A percentile compares a stretch with the other conserved stretches of the same genome.
These are phyloP conservation scores for Tetrahymena elliotti DNA, from an alignment of 73 alveolate genomes.

Conservation along the genomic window DNA sequence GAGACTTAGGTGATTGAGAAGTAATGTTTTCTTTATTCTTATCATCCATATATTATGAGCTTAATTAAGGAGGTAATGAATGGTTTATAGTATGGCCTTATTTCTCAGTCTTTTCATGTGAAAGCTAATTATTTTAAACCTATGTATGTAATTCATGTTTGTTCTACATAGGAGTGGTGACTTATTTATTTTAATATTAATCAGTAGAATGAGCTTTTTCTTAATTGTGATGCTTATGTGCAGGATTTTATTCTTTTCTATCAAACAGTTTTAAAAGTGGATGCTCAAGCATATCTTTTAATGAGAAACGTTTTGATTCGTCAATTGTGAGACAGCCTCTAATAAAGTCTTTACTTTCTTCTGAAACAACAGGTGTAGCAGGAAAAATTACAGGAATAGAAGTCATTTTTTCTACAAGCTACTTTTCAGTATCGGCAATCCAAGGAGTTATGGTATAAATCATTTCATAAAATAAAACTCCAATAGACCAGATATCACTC, in stretches of 20 bases:
- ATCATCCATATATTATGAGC: background rate
- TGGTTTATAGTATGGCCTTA: background rate
- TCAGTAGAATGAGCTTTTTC: background rate
- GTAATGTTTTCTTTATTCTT: background rate
- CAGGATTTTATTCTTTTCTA: background rate
- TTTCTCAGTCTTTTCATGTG: background rate
- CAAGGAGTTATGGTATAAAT: constrained; percentile 68
- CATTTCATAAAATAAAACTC: constrained; percentile 79
- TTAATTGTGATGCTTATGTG: background rate
- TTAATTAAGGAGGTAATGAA: background rate
- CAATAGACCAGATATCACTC: constrained; percentile 80
- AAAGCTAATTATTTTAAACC: background rate
- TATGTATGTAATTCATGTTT: background rate
- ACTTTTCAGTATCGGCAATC: constrained; percentile 47
- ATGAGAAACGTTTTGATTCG: constrained; percentile 23
- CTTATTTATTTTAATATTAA: background rate
- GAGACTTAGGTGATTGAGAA: background rate
- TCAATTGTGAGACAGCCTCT: constrained; percentile 28
- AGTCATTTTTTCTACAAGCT: constrained; percentile 4
- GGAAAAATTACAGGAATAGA: constrained; percentile 24
- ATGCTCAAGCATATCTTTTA: constrained; percentile 28
- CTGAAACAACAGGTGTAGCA: constrained; percentile 1
- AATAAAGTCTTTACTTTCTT: constrained; percentile 23
- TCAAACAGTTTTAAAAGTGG: background rate
- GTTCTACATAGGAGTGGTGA: background rate